A percentile compares a stretch with the other conserved stretches of the same genome.
Evolutionary conservation across 805 yeast genomes (phyloP).

Genomic region (Kurtzmaniella cleridarum): DNA sequence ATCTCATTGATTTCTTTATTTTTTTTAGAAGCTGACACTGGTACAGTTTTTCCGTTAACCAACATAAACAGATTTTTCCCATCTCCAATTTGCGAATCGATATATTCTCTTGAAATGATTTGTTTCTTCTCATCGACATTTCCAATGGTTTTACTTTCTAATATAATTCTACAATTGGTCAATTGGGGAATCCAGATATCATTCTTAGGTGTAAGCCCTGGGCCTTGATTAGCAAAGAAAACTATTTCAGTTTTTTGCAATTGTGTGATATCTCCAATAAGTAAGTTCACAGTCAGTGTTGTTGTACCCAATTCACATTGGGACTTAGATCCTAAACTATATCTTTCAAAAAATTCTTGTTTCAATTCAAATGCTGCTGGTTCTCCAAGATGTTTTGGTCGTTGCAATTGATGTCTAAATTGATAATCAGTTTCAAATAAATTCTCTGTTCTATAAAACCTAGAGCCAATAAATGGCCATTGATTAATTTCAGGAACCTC

Average conservation of each 20-base stretch:
- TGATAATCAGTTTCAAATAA: conserved; percentile 42
- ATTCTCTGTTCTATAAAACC: conserved; percentile 30
- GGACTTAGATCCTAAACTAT: conserved; percentile 26
- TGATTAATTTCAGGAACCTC: conserved; percentile 21
- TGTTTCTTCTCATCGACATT: conserved; percentile 36
- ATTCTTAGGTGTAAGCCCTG: conserved; percentile 14
- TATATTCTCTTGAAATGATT: conserved; percentile 21
- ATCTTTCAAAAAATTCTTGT: conserved; percentile 20
- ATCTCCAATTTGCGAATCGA: conserved; percentile 8
- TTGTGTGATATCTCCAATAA: conserved; percentile 23
- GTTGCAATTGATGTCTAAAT: conserved; percentile 33
- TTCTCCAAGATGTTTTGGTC: conserved; percentile 32
- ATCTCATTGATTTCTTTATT: conserved; percentile 10
- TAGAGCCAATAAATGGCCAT: conserved; percentile 27
- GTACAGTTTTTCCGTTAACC: conserved; percentile 1
- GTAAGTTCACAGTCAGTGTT: conserved; percentile 20
- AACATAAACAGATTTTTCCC: not conserved
- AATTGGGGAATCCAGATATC: conserved; percentile 38
- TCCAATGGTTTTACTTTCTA: conserved; percentile 42
- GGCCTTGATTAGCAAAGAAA: conserved; percentile 7
- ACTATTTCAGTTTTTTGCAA: conserved; percentile 21
- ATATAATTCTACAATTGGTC: conserved; percentile 35
- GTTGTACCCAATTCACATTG: conserved; percentile 20
- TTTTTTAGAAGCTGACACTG: conserved; percentile 1
- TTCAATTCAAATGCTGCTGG: conserved; percentile 23